phyloP scores from a whole-genome alignment of 1,284 basidiomycete species.

The Porodaedalea pini region DNA sequence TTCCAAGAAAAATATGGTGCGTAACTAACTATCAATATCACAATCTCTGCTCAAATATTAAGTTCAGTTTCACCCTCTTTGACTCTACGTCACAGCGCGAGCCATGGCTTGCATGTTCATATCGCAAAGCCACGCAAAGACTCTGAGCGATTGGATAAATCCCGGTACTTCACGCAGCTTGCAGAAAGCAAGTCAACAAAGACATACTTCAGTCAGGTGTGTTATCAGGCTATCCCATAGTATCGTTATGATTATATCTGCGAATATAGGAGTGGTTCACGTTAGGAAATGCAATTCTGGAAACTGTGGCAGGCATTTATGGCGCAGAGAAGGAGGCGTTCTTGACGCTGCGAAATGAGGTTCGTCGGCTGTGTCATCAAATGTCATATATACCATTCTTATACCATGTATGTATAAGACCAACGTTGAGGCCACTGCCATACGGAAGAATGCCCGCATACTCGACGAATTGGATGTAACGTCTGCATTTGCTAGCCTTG shows the following conservation, averaged over 20 bases:
- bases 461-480: conserved; percentile 90
- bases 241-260: conserved; percentile 4
- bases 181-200: conserved; percentile 64
- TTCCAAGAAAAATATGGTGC: conserved; percentile 56
- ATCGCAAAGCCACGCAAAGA: conserved; percentile 61
- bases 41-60: conserved; percentile 7
- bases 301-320: conserved; percentile 51
- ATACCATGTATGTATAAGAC: conserved; percentile 46
- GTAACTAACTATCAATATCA: conserved; percentile 19
- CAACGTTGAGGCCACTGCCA: conserved; percentile 46
- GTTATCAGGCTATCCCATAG: conserved; percentile 17
- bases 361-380: conserved; percentile 29
- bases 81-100: conserved; percentile 62
- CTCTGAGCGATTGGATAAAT: conserved; percentile 42
- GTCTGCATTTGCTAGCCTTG: conserved; percentile 79
- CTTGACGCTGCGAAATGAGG: conserved; percentile 62
- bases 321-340: conserved; percentile 71
- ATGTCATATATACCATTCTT: no score
- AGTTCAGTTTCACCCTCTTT: conserved; percentile 63
- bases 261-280: conserved; percentile 66
- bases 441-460: conserved; percentile 76
- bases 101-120: conserved; percentile 73
- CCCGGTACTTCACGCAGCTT: conserved; percentile 51
- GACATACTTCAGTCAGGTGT: conserved; percentile 67
- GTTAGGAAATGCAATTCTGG: conserved; percentile 63